Evolutionary conservation across 2,329 filamentous ascomycete species (phyloP).

Genomic region (Periconia digitata): DNA sequence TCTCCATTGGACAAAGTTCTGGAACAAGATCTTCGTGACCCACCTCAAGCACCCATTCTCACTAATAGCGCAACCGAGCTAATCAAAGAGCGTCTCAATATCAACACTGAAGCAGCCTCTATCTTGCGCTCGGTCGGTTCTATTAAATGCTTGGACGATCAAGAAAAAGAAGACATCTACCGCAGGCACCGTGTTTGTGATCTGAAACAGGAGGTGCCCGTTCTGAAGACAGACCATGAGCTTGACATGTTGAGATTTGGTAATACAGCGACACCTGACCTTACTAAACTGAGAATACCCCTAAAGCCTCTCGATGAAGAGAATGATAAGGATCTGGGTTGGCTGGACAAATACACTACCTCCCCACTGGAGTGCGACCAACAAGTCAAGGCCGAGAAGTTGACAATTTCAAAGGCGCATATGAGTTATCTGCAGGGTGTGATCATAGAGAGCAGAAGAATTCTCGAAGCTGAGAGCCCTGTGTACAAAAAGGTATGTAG

Average conservation of each 20-base stretch:
- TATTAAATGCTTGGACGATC: constrained; percentile 4
- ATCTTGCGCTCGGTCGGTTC: constrained; percentile 26
- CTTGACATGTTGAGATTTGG: constrained; percentile 48
- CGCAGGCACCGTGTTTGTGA: constrained; percentile 18
- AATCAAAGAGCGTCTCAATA: constrained; percentile 27
- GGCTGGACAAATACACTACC: constrained; percentile 40
- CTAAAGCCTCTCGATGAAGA: constrained; percentile 42
- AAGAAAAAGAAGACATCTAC: constrained; percentile 1
- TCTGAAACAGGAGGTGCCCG: constrained; percentile 50
- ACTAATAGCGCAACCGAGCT: constrained; percentile 16
- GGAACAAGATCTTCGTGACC: constrained; percentile 23
- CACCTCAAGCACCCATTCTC: constrained; percentile 10
- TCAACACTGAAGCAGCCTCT: constrained; percentile 31
- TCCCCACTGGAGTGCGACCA: constrained; percentile 28
- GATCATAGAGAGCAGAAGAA: constrained; percentile 21
- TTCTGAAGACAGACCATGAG: constrained; percentile 50
- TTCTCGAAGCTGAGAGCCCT: constrained; percentile 15
- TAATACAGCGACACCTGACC: constrained; percentile 22
- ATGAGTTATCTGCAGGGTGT: constrained; percentile 41
- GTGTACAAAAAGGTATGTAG: constrained; percentile 25
- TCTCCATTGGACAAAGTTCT: constrained; percentile 12
- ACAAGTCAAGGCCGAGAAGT: constrained; percentile 37
- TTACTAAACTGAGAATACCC: constrained; percentile 33
- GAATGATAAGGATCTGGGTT: constrained; percentile 47
- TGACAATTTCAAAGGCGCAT: constrained; percentile 39